Evolutionary conservation across 371 early-diverging fungal species (phyloP).

Genomic region (Coemansia sp.): DNA sequence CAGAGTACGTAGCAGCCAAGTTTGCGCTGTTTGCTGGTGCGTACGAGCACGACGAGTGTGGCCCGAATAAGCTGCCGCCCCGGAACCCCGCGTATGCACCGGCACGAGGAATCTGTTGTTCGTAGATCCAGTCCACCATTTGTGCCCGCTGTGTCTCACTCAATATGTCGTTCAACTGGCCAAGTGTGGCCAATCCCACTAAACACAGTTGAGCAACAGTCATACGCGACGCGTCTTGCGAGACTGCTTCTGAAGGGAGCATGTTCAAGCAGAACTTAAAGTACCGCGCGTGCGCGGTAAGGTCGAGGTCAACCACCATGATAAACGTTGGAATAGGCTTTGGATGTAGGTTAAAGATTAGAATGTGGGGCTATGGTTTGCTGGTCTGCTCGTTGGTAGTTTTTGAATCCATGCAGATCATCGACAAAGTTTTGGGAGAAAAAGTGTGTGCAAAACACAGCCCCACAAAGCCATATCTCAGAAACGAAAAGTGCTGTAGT

Average conservation of each 20-base stretch:
- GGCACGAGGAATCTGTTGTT: constrained; percentile 71
- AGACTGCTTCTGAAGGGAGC: constrained; percentile 71
- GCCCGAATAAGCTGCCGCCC: constrained; percentile 50
- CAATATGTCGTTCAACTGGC: constrained; percentile 59
- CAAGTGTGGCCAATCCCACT: constrained; percentile 75
- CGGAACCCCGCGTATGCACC: constrained; percentile 49
- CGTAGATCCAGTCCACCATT: constrained; percentile 96
- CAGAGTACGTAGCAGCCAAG: constrained; percentile 91
- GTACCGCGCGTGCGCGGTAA: constrained; percentile 66
- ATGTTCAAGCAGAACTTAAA: constrained; percentile 69
- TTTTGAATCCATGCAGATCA: background rate
- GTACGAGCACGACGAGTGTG: constrained; percentile 24
- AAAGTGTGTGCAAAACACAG: too few species aligned
- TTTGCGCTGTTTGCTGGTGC: constrained; percentile 60
- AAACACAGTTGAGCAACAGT: constrained; percentile 82
- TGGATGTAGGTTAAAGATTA: too few species aligned
- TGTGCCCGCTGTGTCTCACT: constrained; percentile 56
- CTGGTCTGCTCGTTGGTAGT: background rate
- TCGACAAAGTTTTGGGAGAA: background rate
- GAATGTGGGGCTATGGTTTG: too few species aligned
- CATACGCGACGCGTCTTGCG: constrained; percentile 82
- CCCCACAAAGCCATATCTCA: too few species aligned
- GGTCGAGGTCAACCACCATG: constrained; percentile 17
- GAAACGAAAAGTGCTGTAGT: too few species aligned
- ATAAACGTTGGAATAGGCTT: background rate